Conservation (phyloP, 768 basidiomycete genomes). For the Holtermanniella nyarrowii region DNA sequence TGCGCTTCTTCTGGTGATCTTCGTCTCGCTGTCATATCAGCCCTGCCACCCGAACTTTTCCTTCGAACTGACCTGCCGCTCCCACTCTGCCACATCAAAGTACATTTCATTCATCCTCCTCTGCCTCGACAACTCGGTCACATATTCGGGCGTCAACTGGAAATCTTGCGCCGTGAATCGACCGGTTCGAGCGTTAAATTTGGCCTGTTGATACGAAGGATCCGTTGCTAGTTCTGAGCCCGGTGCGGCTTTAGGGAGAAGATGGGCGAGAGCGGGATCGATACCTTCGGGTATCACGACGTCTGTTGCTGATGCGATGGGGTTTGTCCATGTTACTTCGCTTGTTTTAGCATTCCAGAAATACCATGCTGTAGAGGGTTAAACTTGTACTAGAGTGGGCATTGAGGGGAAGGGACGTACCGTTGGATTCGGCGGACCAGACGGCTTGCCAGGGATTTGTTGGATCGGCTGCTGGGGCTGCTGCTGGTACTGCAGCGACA, state of each 20-base stretch:
- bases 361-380: conserved; percentile 30
- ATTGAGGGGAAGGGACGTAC: conserved; percentile 13
- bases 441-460: conserved; percentile 38
- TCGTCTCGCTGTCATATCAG: conserved; percentile 10
- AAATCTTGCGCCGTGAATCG: conserved; percentile 33
- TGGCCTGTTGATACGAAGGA: conserved; percentile 18
- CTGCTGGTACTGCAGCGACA: not conserved
- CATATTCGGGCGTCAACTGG: conserved; percentile 28
- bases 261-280: conserved; percentile 32
- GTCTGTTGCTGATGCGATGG: conserved; percentile 16
- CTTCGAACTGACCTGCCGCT: conserved; percentile 23
- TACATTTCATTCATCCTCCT: conserved; percentile 35
- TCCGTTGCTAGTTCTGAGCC: not conserved
- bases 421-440: conserved; percentile 37
- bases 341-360: conserved; percentile 38
- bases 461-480: not conserved
- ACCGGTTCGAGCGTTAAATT: conserved; percentile 38
- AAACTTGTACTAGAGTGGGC: not conserved
- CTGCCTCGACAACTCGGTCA: conserved; percentile 34
- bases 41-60: conserved; percentile 11
- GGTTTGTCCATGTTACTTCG: conserved; percentile 39
- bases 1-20: conserved; percentile 17
- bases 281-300: conserved; percentile 17
- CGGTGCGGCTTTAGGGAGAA: conserved; percentile 12
- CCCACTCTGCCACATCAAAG: conserved; percentile 40